A percentile compares a stretch with the other conserved stretches of the same genome.
phyloP scores from a whole-genome alignment of 1,139 yeast genomes.

The Meyerozyma athensensis region DNA sequence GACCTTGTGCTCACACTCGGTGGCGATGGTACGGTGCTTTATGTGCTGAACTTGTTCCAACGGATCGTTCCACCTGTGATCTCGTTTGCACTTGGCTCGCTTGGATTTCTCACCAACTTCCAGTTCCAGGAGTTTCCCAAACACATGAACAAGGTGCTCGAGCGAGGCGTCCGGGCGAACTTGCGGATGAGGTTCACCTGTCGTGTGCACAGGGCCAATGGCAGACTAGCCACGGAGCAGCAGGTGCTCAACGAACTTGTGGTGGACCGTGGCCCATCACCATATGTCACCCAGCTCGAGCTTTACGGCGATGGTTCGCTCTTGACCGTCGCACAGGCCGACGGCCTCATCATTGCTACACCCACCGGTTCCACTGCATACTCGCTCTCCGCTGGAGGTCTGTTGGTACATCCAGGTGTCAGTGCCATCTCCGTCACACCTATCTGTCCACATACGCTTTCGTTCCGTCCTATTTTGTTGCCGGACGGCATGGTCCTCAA shows the following conservation, averaged over 20 bases:
- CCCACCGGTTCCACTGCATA: constrained; percentile 94
- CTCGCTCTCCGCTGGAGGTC: constrained; percentile 86
- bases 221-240: constrained; percentile 61
- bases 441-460: constrained; percentile 85
- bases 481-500: constrained; percentile 83
- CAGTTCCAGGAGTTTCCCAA: constrained; percentile 64
- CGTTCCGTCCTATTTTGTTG: constrained; percentile 79
- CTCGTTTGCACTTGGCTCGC: constrained; percentile 73
- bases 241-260: constrained; percentile 82
- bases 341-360: constrained; percentile 81
- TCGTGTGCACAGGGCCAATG: constrained; percentile 52
- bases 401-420: constrained; percentile 84
- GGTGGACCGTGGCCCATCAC: constrained; percentile 84
- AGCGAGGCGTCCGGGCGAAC: constrained; percentile 71
- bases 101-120: constrained; percentile 80
- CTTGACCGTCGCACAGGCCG: constrained; percentile 84
- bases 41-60: constrained; percentile 75
- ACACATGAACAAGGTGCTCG: constrained; percentile 51
- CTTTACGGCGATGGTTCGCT: constrained; percentile 77
- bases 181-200: constrained; percentile 81
- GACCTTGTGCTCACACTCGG: constrained; percentile 80
- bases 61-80: constrained; percentile 84
- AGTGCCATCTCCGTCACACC: constrained; percentile 89
- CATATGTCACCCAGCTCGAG: constrained; percentile 79
- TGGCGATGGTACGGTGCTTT: constrained; percentile 87